Evolutionary conservation across 805 yeast genomes (phyloP), one percentile per base, ranked within the genome.

Genomic region (Teunomyces barrocoloradensis): DNA sequence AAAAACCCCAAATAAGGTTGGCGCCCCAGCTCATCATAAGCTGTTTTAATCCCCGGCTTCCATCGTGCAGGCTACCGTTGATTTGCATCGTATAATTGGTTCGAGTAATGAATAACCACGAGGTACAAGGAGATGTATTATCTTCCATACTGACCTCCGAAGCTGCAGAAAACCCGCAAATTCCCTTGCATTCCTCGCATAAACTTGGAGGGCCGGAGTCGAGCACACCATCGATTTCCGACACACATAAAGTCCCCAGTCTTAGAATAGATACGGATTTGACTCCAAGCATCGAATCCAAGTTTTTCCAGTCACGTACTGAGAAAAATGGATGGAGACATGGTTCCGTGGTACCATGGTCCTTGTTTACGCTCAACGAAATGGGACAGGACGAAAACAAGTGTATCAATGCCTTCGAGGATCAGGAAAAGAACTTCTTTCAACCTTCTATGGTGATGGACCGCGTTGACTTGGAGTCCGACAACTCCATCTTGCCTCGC

Each of bases 251-350:
- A 12, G 25, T 9, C 18, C 25, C 25, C 11, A 37, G 4, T 4
- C 13, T 20, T 4, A 12, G 13, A 7, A 23, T 37, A 7, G 13
- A 37, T 11, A 21, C 40, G 3, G 11, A 23, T n/a, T 18, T 39
- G 10, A 13, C 9, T 6, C 6, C 27, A 17, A 43, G 47, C 36
- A 32, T n/a, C 18, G 20, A 37, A 5, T n/a, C n/a, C 3, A 37
- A 21, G 29, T 37, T 37, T 13, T 11, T 37, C 11, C 40, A 37
- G 28, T 18, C 40, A 6, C 40, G 20, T 37, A 1, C 18, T 4
- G 29, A n/a, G 9, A 37, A 37, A 15, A 29, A 30, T 10, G 50
- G 49, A 29, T 69, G 74, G 75, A 48, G 29, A 15, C 72, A 70
- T 44, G 67, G 66, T 2, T 52, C 54, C 18, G 44, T 47, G 5